phyloP scores from a whole-genome alignment of 1,284 basidiomycete genomes.

The Melampsora medusae region DNA sequence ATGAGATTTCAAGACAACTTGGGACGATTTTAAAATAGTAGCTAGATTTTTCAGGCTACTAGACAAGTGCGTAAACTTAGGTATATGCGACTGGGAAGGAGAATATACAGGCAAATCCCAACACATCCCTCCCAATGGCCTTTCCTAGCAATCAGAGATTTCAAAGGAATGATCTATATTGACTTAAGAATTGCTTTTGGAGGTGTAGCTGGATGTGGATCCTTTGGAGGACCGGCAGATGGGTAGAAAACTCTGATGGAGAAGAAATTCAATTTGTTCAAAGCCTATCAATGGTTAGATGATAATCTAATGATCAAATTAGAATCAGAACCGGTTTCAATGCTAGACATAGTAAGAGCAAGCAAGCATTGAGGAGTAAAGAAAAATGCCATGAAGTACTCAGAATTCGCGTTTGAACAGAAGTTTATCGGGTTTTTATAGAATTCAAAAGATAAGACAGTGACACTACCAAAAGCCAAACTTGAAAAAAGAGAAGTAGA shows the following conservation, averaged over 20 bases:
- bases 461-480: background rate
- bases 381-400: conserved; percentile 5
- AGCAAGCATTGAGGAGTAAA: background rate
- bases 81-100: conserved; percentile 5
- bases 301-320: background rate
- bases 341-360: background rate
- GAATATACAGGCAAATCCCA: conserved; percentile 2
- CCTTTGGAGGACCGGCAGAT: background rate
- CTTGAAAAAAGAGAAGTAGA: too few relatives aligned
- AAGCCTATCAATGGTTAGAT: background rate
- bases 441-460: background rate
- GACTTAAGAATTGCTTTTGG: conserved; percentile 10
- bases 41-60: background rate
- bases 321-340: background rate
- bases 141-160: background rate
- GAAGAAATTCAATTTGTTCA: background rate
- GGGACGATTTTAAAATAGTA: conserved; percentile 16
- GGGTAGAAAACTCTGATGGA: background rate
- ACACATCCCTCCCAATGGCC: background rate
- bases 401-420: background rate
- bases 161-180: background rate
- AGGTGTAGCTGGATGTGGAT: background rate
- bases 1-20: background rate
- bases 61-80: background rate
- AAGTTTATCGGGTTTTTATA: conserved; percentile 3